phyloP scores from a whole-genome alignment of 228 moss, liverwort and hornwort species.

The Sphagnum magellanicum region DNA sequence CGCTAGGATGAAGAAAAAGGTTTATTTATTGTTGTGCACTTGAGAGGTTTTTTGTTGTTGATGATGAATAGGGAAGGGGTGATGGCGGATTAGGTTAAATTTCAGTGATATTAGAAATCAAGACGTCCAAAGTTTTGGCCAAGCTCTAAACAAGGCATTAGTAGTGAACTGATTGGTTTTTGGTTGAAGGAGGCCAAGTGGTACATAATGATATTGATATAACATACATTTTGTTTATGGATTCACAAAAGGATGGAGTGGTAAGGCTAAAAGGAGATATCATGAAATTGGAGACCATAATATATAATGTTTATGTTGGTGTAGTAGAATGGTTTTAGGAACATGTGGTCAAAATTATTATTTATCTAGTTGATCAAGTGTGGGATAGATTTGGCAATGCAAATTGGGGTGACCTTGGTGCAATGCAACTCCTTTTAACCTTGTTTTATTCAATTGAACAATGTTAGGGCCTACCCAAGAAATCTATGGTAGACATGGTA shows the following conservation, averaged over 20 bases:
- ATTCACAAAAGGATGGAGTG: conserved; percentile 74
- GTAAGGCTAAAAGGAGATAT: conserved; percentile 80
- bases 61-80: too few species aligned
- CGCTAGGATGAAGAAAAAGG: too few species aligned
- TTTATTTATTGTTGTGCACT: too few species aligned
- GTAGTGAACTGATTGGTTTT: conserved; percentile 16
- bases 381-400: conserved; percentile 93
- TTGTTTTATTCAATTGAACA: conserved; percentile 86
- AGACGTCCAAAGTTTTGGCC: too few species aligned
- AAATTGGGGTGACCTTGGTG: conserved; percentile 84
- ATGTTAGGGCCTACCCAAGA: conserved; percentile 68
- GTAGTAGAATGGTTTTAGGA: conserved; percentile 80
- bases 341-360: conserved; percentile 56
- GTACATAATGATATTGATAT: conserved; percentile 53
- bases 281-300: conserved; percentile 70
- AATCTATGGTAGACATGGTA: conserved; percentile 82
- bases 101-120: too few species aligned
- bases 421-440: conserved; percentile 74
- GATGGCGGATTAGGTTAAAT: too few species aligned
- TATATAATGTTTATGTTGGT: conserved; percentile 68
- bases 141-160: too few species aligned
- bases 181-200: conserved; percentile 53
- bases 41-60: too few species aligned
- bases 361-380: conserved; percentile 62
- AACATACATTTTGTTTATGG: conserved; percentile 70